These are phyloP conservation scores for Colletotrichum noveboracense DNA, from an alignment of 2,329 filamentous ascomycete genomes.

Conservation along the genomic window DNA sequence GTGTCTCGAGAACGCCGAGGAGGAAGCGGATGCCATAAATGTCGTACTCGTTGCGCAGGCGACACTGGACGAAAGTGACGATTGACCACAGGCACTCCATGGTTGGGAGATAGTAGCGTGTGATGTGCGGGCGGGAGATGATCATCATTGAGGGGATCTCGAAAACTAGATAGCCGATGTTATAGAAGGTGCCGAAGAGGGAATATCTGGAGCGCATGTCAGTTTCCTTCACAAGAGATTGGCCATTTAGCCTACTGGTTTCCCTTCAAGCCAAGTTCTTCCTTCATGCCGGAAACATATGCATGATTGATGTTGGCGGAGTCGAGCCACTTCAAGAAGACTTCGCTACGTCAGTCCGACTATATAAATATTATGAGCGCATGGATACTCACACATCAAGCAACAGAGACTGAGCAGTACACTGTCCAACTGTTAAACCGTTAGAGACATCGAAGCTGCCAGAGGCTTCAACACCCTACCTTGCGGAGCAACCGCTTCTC, in stretches of 20 bases:
- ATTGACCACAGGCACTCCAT: constrained; percentile 23
- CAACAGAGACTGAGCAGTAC: constrained; percentile 31
- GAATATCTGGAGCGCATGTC: background rate
- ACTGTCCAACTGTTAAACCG: constrained; percentile 30
- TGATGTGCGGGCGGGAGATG: constrained; percentile 18
- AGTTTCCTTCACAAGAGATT: background rate
- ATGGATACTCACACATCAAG: background rate
- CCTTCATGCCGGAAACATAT: constrained; percentile 43
- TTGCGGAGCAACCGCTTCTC: constrained; percentile 26
- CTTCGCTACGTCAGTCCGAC: background rate
- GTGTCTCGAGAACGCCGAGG: constrained; percentile 28
- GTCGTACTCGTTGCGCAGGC: constrained; percentile 24
- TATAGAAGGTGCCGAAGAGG: constrained; percentile 19
- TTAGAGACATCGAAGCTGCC: fast-evolving
- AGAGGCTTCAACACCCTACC: background rate
- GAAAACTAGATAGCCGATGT: constrained; percentile 23
- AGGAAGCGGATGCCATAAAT: constrained; percentile 33
- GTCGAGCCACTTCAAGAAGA: constrained; percentile 38
- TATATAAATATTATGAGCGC: background rate
- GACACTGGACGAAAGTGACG: constrained; percentile 21
- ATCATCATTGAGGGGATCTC: constrained; percentile 24
- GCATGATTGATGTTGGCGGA: constrained; percentile 32
- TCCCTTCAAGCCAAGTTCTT: constrained; percentile 34
- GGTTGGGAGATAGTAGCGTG: constrained; percentile 21
- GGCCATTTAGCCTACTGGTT: constrained; percentile 24